phyloP scores from a whole-genome alignment of 148 eudicot genomes.

The Rhododendron vialii region DNA sequence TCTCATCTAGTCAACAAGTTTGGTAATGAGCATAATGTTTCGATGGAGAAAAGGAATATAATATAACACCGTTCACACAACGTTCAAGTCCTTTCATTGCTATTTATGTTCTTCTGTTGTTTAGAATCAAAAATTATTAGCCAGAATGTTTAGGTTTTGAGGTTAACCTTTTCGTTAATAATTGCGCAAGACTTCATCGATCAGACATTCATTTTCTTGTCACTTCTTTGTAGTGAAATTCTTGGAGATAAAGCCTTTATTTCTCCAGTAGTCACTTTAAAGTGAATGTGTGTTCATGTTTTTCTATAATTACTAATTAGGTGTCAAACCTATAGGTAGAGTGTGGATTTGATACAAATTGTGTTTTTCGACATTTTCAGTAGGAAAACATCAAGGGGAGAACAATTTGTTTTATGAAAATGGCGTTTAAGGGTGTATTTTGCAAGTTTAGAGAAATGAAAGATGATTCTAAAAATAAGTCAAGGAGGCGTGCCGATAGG shows the following conservation, averaged over 20 bases:
- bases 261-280: background rate
- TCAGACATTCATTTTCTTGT: background rate
- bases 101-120: background rate
- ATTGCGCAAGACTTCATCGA: background rate
- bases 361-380: background rate
- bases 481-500: constrained; percentile 15
- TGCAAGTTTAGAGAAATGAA: constrained; percentile 17
- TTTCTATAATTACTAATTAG: constrained; percentile 1
- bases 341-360: background rate
- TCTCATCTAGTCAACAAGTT: background rate
- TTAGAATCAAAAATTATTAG: background rate
- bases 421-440: constrained; percentile 28
- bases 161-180: background rate
- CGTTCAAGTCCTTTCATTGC: background rate
- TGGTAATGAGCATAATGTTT: background rate
- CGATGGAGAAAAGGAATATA: background rate
- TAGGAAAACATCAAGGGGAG: constrained; percentile 1
- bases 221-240: background rate
- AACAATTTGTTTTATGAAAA: background rate
- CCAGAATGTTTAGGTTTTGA: background rate
- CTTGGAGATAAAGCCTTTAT: background rate
- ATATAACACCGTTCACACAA: background rate
- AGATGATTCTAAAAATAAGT: constrained; percentile 14
- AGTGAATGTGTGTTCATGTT: background rate
- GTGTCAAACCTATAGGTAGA: background rate